Evolutionary conservation across 345 rosid genomes (phyloP).

Genomic region (Eucalyptus caleyi): DNA sequence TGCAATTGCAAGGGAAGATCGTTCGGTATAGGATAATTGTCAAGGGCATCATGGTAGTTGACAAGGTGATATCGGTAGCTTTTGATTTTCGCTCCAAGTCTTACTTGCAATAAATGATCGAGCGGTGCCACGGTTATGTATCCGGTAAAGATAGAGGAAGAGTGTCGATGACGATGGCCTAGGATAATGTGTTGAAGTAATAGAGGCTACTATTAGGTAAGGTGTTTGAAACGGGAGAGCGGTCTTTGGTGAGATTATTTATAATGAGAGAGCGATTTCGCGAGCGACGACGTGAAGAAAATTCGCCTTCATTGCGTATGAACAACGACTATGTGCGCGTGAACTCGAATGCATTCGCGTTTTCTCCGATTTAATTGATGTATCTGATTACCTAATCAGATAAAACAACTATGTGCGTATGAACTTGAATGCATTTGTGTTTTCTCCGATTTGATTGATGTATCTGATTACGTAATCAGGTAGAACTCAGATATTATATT

Average conservation of each 20-base stretch:
- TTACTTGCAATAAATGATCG: not conserved
- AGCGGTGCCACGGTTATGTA: not conserved
- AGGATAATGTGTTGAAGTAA: not conserved
- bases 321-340: not conserved
- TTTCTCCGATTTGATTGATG: no score
- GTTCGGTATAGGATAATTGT: not conserved
- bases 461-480: not conserved
- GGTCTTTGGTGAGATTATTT: not conserved
- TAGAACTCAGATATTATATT: not conserved
- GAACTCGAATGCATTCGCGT: not conserved
- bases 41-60: not conserved
- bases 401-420: no score
- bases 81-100: not conserved
- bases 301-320: not conserved
- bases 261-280: not conserved
- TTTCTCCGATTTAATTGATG: not conserved
- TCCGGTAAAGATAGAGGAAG: not conserved
- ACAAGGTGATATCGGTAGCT: not conserved
- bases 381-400: no score
- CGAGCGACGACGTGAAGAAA: fast-evolving
- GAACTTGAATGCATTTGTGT: no score
- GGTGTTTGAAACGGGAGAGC: not conserved
- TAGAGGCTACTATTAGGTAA: not conserved
- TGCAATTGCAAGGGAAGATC: not conserved
- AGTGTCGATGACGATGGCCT: not conserved